Conservation (phyloP, 805 yeast genomes). For the Helenozyma baotianmanensis region DNA sequence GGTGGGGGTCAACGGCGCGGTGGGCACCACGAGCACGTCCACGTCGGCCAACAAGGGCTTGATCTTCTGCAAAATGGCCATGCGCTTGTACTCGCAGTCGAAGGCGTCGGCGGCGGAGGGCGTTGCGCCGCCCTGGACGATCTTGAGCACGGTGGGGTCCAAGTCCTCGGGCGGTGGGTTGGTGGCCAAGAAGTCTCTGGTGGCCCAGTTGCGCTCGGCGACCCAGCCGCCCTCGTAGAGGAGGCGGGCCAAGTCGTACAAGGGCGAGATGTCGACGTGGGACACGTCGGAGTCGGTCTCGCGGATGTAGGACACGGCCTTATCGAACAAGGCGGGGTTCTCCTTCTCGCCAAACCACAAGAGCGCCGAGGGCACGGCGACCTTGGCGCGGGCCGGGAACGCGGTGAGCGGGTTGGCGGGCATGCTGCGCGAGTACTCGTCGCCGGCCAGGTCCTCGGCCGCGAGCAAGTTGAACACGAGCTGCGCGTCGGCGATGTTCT, state of each 20-base stretch:
- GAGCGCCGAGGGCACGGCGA: constrained; percentile 73
- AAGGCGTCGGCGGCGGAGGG: constrained; percentile 81
- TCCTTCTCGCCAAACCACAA: constrained; percentile 79
- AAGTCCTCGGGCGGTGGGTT: constrained; percentile 66
- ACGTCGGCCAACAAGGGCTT: constrained; percentile 48
- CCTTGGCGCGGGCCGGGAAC: constrained; percentile 54
- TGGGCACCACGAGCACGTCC: constrained; percentile 85
- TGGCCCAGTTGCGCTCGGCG: constrained; percentile 87
- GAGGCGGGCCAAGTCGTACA: constrained; percentile 78
- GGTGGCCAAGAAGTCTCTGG: constrained; percentile 62
- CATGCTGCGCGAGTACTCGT: constrained; percentile 74
- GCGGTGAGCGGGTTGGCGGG: constrained; percentile 62
- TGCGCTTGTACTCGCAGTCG: constrained; percentile 82
- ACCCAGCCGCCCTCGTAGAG: constrained; percentile 99
- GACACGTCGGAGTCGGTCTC: constrained; percentile 50
- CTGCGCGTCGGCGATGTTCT: constrained; percentile 81
- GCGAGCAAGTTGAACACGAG: constrained; percentile 67
- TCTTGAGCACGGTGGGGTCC: constrained; percentile 78
- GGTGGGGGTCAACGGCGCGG: constrained; percentile 90
- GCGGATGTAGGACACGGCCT: constrained; percentile 49
- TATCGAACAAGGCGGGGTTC: constrained; percentile 64
- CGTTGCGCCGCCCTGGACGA: constrained; percentile 73
- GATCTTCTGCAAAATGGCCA: constrained; percentile 67
- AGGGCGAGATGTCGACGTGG: constrained; percentile 66
- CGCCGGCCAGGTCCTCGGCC: constrained; percentile 58